Evolutionary conservation across 352 stramenopile species (phyloP).

Genomic region (Phytophthora litchii): DNA sequence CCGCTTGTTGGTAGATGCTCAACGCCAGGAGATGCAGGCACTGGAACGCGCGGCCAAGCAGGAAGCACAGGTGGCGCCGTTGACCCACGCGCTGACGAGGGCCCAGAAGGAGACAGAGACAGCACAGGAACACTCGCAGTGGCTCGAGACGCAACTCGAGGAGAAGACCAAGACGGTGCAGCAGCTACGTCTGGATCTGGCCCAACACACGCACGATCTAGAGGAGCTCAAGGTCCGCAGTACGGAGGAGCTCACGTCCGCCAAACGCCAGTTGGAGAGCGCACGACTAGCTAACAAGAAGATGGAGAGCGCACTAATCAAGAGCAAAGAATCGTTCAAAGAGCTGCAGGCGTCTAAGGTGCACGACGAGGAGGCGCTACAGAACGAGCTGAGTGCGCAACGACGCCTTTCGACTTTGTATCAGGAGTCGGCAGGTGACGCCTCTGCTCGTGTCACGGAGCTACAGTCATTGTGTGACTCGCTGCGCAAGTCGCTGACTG

Average conservation of each 20-base stretch:
- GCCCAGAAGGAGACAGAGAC: slow-evolving; percentile 61
- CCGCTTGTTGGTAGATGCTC: slow-evolving; percentile 53
- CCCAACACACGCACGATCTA: slow-evolving; percentile 57
- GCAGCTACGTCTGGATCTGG: slow-evolving; percentile 59
- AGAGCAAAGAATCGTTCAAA: slow-evolving; percentile 74
- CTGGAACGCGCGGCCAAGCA: slow-evolving; percentile 60
- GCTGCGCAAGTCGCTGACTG: slow-evolving; percentile 59
- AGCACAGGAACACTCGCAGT: slow-evolving; percentile 65
- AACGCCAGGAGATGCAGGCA: slow-evolving; percentile 70
- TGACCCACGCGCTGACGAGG: slow-evolving; percentile 52
- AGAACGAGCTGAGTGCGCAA: slow-evolving; percentile 73
- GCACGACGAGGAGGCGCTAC: slow-evolving; percentile 65
- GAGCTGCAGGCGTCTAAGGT: slow-evolving; percentile 65
- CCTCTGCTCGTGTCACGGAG: slow-evolving; percentile 57
- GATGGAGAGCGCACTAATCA: slow-evolving; percentile 62
- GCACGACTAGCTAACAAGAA: slow-evolving; percentile 68
- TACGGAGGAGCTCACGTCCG: slow-evolving; percentile 54
- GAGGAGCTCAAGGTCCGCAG: slow-evolving; percentile 62
- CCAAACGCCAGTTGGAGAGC: slow-evolving; percentile 63
- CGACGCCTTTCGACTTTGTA: slow-evolving; percentile 75
- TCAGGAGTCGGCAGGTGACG: slow-evolving; percentile 65
- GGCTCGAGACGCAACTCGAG: slow-evolving; percentile 64
- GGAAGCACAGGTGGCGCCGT: slow-evolving; percentile 63
- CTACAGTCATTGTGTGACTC: slow-evolving; percentile 63
- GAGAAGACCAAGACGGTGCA: slow-evolving; percentile 75